Evolutionary conservation across 768 basidiomycete genomes (phyloP), one percentile per base, ranked within the genome.

Genomic region (Amanita pallidorosea): DNA sequence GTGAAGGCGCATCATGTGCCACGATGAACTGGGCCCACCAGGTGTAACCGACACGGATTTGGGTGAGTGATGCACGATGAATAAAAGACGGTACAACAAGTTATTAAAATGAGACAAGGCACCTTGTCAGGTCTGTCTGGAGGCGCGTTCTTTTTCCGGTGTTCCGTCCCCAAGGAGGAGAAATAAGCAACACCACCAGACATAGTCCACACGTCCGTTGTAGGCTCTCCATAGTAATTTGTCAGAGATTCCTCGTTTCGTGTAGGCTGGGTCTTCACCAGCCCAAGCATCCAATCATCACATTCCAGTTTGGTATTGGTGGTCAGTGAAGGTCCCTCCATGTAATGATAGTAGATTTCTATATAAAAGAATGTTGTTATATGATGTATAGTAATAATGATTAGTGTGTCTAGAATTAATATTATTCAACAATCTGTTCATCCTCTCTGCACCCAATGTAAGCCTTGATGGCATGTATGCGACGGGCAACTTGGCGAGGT

Each of bases 1-100:
- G 88, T 83, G 80, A 0, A 99, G 78, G 58, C 93, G 91, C 83
- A 89, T 92, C 96, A 98, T 98, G 13, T 95, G 83, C 95, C 96
- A 99, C 61, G 81, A 83, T 2, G 90, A 91, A 9, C 95, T 96
- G 4, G 93, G 87, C 2, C 91, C 92, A 2, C 95, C 95, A 0
- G 92, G 90, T 0, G 77, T 79, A 49, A 70, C 63, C 18, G 29
- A 27, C 7, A 27, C n/a, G n/a, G n/a, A n/a, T n/a, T n/a, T n/a
- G n/a, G n/a, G n/a, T 44, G 22, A n/a, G 29, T 31, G 11, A 7
- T 29, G 29, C n/a, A n/a, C n/a, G n/a, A 31, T 13, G 2, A 33
- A 3, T 33, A 33, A 33, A 27, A 23, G 42, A n/a, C 5, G 44
- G 27, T 27, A 27, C 27, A 49, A 7, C 33, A 17, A 9, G 12